Percentiles rank a stretch among this genome's conserved stretches.
Evolutionary conservation across 2,329 filamentous ascomycete genomes (phyloP).

Genomic region (Corniculantispora saksenae): DNA sequence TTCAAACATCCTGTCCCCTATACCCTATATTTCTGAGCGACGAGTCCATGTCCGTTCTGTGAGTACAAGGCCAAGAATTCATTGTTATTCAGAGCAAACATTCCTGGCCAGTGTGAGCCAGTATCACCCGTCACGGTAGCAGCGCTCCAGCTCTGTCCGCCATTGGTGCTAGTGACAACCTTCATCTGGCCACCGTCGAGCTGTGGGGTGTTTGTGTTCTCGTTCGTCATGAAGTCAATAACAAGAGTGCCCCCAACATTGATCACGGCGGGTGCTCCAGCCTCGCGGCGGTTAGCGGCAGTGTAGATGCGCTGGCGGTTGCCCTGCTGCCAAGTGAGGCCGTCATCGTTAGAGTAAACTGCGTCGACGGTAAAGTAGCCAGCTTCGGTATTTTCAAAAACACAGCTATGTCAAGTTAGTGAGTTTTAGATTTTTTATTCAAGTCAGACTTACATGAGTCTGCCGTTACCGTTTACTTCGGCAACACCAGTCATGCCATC

Average conservation of each 20-base stretch:
- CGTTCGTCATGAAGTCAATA: conserved; percentile 46
- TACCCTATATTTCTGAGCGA: conserved; percentile 25
- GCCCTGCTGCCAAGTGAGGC: conserved; percentile 37
- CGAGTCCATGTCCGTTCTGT: conserved; percentile 28
- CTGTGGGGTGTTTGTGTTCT: conserved; percentile 29
- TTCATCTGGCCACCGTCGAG: conserved; percentile 35
- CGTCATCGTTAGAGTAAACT: conserved; percentile 41
- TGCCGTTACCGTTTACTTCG: conserved; percentile 27
- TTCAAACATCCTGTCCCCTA: background rate
- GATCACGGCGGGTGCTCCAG: conserved; percentile 43
- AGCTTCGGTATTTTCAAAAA: conserved; percentile 43
- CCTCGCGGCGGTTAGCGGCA: conserved; percentile 33
- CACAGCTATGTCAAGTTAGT: conserved; percentile 27
- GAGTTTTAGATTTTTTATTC: background rate
- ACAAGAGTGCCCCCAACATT: conserved; percentile 43
- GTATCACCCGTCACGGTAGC: conserved; percentile 29
- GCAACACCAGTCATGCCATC: conserved; percentile 49
- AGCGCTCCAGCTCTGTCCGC: conserved; percentile 29
- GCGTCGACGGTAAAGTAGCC: conserved; percentile 36
- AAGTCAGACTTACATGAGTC: conserved; percentile 34
- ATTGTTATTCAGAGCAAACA: conserved; percentile 27
- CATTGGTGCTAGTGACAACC: conserved; percentile 31
- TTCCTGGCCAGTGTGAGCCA: conserved; percentile 34
- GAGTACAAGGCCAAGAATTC: conserved; percentile 31
- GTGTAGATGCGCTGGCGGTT: conserved; percentile 38